Conservation (phyloP, 805 yeast genomes). For the Spathaspora passalidarum region DNA sequence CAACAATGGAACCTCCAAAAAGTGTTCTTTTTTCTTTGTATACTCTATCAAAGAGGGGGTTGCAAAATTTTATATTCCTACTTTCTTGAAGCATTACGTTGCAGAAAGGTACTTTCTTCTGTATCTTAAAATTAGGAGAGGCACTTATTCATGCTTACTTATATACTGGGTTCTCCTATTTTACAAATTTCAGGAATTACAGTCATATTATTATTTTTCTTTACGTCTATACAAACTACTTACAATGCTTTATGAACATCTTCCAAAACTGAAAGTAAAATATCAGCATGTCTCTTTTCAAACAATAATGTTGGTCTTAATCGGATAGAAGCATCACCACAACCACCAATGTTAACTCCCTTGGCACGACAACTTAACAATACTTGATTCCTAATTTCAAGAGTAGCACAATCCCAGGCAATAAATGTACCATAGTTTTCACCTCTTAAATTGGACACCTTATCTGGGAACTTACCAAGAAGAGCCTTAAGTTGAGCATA, state of each 20-base stretch:
- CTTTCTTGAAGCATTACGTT: no score
- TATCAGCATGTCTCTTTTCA: constrained; percentile 59
- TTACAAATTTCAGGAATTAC: no score
- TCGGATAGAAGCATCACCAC: constrained; percentile 57
- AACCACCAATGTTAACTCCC: constrained; percentile 69
- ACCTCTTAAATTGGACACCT: constrained; percentile 55
- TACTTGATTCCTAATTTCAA: constrained; percentile 45
- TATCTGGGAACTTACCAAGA: constrained; percentile 38
- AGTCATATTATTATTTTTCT: no score
- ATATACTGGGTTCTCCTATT: no score
- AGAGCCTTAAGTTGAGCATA: constrained; percentile 40
- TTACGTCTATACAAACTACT: no score
- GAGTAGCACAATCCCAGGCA: constrained; percentile 55
- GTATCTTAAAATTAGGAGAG: no score
- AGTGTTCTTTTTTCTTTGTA: no score
- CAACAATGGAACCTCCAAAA: no score
- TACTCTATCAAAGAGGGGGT: no score
- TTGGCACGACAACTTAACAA: constrained; percentile 43
- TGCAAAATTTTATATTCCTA: no score
- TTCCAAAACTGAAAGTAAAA: constrained; percentile 46
- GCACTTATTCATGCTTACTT: no score
- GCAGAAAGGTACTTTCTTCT: no score
- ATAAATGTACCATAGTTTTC: constrained; percentile 62
- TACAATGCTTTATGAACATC: constrained; percentile 16
- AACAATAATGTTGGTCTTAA: constrained; percentile 65